A percentile compares a stretch with the other conserved stretches of the same genome.
phyloP scores from a whole-genome alignment of 805 yeast species.

The Lipomyces yamadae region DNA sequence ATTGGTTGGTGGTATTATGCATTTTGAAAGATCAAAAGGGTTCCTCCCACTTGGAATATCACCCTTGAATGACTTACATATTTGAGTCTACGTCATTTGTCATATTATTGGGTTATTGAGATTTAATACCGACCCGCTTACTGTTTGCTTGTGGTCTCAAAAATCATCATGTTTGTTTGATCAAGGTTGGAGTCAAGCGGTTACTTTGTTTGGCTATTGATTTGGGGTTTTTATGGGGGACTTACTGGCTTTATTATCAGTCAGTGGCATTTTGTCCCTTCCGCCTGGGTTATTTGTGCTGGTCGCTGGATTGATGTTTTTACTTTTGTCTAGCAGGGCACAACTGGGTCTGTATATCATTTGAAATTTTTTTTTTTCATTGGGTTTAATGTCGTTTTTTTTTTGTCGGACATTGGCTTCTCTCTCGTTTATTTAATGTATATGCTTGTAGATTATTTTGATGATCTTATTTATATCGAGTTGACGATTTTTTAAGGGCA shows the following conservation, averaged over 20 bases:
- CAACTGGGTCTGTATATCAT: background rate
- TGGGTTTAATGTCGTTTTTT: background rate
- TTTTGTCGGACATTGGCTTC: background rate
- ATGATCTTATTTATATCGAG: background rate
- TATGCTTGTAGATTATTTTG: background rate
- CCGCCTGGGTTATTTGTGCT: background rate
- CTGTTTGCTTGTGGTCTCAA: background rate
- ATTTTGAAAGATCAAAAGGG: constrained; percentile 46
- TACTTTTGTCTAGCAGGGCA: background rate
- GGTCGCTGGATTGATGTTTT: background rate
- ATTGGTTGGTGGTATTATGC: constrained; percentile 62
- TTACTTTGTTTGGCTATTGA: background rate
- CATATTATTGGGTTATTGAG: background rate
- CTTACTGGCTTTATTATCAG: background rate
- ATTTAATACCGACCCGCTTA: background rate
- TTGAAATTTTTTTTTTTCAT: background rate
- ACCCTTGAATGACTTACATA: background rate
- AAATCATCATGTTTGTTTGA: background rate
- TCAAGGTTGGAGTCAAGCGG: background rate
- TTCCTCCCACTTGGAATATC: constrained; percentile 5
- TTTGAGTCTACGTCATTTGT: background rate
- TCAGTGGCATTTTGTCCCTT: background rate
- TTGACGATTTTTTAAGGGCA: background rate
- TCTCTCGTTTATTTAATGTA: background rate
- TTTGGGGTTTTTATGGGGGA: background rate